phyloP scores from a whole-genome alignment of 176 grass and related monocot genomes.

The Oryza meyeriana region DNA sequence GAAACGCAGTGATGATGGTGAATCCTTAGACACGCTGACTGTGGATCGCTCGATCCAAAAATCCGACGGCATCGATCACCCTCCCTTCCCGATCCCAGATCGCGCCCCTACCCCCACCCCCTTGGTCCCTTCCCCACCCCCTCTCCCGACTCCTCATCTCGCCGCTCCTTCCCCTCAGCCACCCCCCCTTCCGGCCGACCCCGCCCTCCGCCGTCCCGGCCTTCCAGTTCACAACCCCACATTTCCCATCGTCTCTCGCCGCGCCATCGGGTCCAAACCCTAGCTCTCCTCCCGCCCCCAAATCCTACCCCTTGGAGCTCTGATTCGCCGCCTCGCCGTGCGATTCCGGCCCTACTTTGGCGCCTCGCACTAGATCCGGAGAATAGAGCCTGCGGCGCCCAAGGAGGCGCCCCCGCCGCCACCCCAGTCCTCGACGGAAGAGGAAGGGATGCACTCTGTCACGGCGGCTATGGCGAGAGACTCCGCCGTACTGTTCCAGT shows the following conservation, averaged over 20 bases:
- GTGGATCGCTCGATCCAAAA: no score
- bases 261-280: constrained; percentile 45
- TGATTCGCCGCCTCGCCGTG: background rate
- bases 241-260: background rate
- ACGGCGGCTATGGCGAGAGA: constrained; percentile 70
- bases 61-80: no score
- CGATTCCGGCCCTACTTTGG: constrained; percentile 2
- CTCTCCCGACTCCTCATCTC: no score
- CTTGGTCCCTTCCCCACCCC: no score
- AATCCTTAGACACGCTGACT: no score
- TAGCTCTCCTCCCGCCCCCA: constrained; percentile 21
- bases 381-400: constrained; percentile 49
- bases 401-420: constrained; percentile 53
- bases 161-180: no score
- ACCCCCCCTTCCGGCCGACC: no score
- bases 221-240: constrained; percentile 17
- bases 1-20: no score
- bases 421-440: constrained; percentile 12
- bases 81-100: no score
- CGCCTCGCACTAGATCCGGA: constrained; percentile 41
- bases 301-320: constrained; percentile 19
- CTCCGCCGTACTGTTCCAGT: constrained; percentile 68
- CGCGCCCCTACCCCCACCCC: no score
- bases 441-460: constrained; percentile 56
- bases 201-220: no score